Evolutionary conservation across 164 flowering plant species (phyloP).

Genomic region (Echeveria elegans): DNA sequence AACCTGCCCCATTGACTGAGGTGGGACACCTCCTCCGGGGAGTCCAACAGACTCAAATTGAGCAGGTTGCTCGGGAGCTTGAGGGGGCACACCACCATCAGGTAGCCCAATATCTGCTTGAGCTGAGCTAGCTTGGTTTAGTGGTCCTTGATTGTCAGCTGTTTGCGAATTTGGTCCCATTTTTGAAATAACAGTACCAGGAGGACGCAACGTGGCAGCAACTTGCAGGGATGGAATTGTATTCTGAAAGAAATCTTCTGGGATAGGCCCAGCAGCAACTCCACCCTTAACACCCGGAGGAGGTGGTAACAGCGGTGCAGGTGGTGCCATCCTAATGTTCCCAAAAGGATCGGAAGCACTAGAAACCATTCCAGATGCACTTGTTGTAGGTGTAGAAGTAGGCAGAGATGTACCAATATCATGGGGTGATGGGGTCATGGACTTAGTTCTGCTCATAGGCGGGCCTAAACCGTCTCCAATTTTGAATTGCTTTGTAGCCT

Average conservation of each 20-base stretch:
- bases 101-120: slow-evolving; percentile 45
- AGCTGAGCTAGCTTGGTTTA: slow-evolving; percentile 32
- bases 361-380: slow-evolving; percentile 23
- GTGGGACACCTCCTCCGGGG: slow-evolving; percentile 94
- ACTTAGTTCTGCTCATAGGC: slow-evolving; percentile 61
- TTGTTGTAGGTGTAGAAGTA: slow-evolving; percentile 33
- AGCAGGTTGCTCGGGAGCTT: slow-evolving; percentile 39
- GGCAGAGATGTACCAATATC: slow-evolving; percentile 45
- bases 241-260: slow-evolving; percentile 96
- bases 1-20: slow-evolving; percentile 42
- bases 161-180: slow-evolving; percentile 44
- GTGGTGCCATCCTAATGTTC: slow-evolving; percentile 35
- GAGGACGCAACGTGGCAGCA: slow-evolving; percentile 73
- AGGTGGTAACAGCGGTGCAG: slow-evolving; percentile 32
- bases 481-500: slow-evolving; percentile 84
- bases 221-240: slow-evolving; percentile 86
- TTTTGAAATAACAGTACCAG: slow-evolving; percentile 52
- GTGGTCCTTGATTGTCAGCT: slow-evolving; percentile 20
- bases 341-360: slow-evolving; percentile 60
- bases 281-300: slow-evolving; percentile 43
- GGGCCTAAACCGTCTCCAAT: slow-evolving; percentile 75
- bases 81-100: slow-evolving; percentile 77
- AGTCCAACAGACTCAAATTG: slow-evolving; percentile 54
- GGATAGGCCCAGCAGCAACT: slow-evolving; percentile 67
- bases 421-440: slow-evolving; percentile 51